Conservation (phyloP, 2,329 filamentous ascomycete species). For the Chaetomium globosum region DNA sequence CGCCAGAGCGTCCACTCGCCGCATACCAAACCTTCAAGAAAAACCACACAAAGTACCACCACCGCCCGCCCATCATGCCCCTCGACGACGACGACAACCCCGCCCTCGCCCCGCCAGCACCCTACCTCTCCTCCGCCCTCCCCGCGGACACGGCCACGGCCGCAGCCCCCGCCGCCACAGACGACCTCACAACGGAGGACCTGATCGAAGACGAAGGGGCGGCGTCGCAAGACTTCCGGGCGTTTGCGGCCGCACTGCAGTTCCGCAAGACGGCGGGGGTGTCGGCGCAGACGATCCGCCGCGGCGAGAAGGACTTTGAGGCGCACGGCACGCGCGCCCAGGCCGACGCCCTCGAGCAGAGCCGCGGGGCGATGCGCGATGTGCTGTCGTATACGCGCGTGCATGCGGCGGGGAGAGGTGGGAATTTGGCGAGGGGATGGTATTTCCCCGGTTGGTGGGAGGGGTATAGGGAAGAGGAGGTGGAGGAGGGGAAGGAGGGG, state of each 20-base stretch:
- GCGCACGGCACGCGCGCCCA: constrained; percentile 85
- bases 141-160: constrained; percentile 19
- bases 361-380: constrained; percentile 84
- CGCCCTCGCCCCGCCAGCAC: constrained; percentile 19
- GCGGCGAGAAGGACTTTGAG: constrained; percentile 97
- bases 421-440: constrained; percentile 66
- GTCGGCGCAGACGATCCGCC: constrained; percentile 71
- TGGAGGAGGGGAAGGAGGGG: constrained; percentile 33
- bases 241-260: constrained; percentile 55
- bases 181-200: constrained; percentile 52
- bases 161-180: constrained; percentile 39
- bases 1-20: not conserved
- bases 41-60: not conserved
- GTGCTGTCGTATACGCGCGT: constrained; percentile 77
- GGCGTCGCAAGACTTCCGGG: constrained; percentile 75
- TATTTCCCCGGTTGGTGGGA: constrained; percentile 69
- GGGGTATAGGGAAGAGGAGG: constrained; percentile 35
- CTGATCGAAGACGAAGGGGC: constrained; percentile 70
- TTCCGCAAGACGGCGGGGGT: constrained; percentile 53
- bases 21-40: not conserved
- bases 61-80: constrained; percentile 31
- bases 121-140: not conserved
- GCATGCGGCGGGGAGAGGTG: constrained; percentile 60
- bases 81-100: constrained; percentile 40
- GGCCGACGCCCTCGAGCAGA: constrained; percentile 74